Evolutionary conservation across 2,329 filamentous ascomycete genomes (phyloP).

Genomic region (Cladosporium phlei): DNA sequence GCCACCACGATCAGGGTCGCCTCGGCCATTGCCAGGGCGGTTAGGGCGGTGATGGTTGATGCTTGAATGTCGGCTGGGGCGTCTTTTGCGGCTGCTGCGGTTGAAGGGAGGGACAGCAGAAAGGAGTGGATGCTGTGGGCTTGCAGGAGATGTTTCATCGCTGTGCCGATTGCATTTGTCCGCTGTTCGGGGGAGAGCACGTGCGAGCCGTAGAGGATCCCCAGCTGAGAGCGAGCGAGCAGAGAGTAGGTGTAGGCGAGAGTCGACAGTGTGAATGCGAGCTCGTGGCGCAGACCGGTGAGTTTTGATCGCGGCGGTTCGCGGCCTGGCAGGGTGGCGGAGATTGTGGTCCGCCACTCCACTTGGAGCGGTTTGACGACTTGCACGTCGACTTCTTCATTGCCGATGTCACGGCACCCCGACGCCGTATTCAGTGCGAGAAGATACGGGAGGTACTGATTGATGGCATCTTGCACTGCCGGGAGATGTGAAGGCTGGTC

Average conservation of each 20-base stretch:
- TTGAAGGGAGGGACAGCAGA: constrained; percentile 47
- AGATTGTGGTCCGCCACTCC: constrained; percentile 78
- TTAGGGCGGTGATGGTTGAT: constrained; percentile 41
- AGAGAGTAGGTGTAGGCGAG: constrained; percentile 70
- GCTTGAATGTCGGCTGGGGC: constrained; percentile 39
- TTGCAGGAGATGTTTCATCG: constrained; percentile 72
- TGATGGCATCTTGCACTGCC: constrained; percentile 63
- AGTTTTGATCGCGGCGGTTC: constrained; percentile 65
- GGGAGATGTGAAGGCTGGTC: constrained; percentile 68
- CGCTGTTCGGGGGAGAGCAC: constrained; percentile 62
- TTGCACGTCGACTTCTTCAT: constrained; percentile 64
- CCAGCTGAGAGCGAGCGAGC: constrained; percentile 66
- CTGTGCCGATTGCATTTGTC: constrained; percentile 63
- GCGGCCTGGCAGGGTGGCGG: constrained; percentile 58
- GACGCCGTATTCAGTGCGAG: constrained; percentile 71
- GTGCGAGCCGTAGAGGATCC: constrained; percentile 66
- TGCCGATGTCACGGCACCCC: constrained; percentile 39
- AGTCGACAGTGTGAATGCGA: constrained; percentile 72
- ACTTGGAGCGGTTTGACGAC: constrained; percentile 62
- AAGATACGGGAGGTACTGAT: constrained; percentile 78
- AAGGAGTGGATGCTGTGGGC: constrained; percentile 75
- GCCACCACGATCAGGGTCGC: constrained; percentile 84
- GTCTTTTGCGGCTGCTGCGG: constrained; percentile 46
- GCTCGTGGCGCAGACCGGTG: constrained; percentile 72
- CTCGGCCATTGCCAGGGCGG: constrained; percentile 71